These are phyloP conservation scores for Colletotrichum spinosum DNA, from an alignment of 2,329 filamentous ascomycete species.

Conservation along the genomic window DNA sequence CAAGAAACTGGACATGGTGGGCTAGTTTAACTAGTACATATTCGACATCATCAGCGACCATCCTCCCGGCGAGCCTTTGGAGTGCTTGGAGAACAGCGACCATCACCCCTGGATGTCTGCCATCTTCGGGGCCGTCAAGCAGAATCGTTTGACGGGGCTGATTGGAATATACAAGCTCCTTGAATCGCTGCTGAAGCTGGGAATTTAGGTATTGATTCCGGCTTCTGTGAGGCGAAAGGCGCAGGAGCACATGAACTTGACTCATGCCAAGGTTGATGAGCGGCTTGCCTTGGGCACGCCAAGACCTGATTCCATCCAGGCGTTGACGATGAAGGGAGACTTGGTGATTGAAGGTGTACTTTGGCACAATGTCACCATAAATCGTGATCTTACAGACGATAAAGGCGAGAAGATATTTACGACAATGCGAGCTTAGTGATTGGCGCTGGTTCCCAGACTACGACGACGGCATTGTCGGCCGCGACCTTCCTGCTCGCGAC, in stretches of 20 bases:
- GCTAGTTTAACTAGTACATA: slow-evolving; percentile 1
- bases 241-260: slow-evolving; percentile 2
- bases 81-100: not conserved
- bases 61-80: slow-evolving; percentile 2
- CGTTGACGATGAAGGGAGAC: slow-evolving; percentile 5
- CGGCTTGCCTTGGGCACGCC: not conserved
- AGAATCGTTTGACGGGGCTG: not conserved
- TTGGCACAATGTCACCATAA: not conserved
- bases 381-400: not conserved
- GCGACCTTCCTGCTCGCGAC: not conserved
- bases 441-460: slow-evolving; percentile 26
- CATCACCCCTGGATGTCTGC: slow-evolving; percentile 6
- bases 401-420: slow-evolving; percentile 20
- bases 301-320: slow-evolving; percentile 2
- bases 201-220: too few relatives aligned
- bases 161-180: not conserved
- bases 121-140: slow-evolving; percentile 10
- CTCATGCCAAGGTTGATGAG: not conserved
- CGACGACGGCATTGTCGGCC: not conserved
- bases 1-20: slow-evolving; percentile 1
- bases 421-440: slow-evolving; percentile 40
- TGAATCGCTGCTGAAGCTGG: not conserved
- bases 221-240: not conserved
- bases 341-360: not conserved
- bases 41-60: slow-evolving; percentile 15